A percentile compares a stretch with the other conserved stretches of the same genome.
These are phyloP conservation scores for Penicillium sp. DNA, from an alignment of 2,329 filamentous ascomycete genomes.

Conservation along the genomic window DNA sequence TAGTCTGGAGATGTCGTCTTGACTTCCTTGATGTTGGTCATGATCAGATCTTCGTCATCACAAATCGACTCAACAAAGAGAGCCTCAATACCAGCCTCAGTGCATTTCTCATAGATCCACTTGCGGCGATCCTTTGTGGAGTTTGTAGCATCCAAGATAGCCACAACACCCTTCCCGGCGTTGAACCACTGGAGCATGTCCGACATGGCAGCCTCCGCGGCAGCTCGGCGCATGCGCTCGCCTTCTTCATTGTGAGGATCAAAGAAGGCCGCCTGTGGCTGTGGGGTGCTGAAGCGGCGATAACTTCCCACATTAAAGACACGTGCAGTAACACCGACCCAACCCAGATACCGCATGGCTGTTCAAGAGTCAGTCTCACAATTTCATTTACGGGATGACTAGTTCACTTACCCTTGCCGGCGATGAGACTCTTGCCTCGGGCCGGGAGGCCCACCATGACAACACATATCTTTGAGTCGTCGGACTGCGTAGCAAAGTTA, in stretches of 20 bases:
- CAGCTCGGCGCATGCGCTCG: constrained; percentile 80
- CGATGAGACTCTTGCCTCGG: constrained; percentile 94
- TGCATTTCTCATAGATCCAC: constrained; percentile 84
- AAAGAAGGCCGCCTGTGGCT: constrained; percentile 92
- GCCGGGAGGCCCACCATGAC: constrained; percentile 98
- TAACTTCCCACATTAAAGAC: constrained; percentile 98
- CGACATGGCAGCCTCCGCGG: constrained; percentile 83
- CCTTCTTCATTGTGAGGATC: constrained; percentile 86
- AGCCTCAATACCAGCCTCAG: constrained; percentile 75
- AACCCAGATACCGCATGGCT: constrained; percentile 92
- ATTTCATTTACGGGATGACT: background rate
- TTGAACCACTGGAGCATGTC: constrained; percentile 96
- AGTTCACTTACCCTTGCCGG: constrained; percentile 77
- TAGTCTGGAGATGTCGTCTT: constrained; percentile 98
- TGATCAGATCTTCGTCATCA: constrained; percentile 92
- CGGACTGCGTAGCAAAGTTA: constrained; percentile 71
- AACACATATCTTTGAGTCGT: constrained; percentile 95
- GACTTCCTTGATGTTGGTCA: constrained; percentile 96
- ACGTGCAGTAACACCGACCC: constrained; percentile 89
- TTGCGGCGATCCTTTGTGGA: constrained; percentile 83
- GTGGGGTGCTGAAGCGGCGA: constrained; percentile 82
- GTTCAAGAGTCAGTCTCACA: constrained; percentile 17
- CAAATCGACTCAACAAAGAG: constrained; percentile 97
- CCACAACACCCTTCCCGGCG: constrained; percentile 73
- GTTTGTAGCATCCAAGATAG: constrained; percentile 95